Base-by-base conservation (phyloP, 1,284 basidiomycete genomes). In the Pseudomicrostroma phylloplanum region DNA sequence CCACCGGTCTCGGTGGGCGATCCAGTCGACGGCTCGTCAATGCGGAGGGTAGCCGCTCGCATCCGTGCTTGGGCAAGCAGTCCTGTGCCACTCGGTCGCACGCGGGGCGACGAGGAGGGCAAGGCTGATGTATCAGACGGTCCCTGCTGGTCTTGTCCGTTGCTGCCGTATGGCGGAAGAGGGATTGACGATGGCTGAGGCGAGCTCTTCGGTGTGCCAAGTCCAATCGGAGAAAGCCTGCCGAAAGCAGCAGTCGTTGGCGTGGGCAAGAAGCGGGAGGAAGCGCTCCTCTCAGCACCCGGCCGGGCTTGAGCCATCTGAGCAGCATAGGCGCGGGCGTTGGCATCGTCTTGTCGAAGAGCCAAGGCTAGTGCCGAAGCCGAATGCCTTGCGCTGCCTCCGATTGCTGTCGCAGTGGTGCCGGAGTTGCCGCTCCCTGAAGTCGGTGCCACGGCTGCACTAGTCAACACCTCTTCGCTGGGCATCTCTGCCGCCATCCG, bases 21-120 rank as follows among this genome's bases (percentile, higher is more conserved):
- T n/a, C 4, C 17, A 13, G 12, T 21, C 43, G 15, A 6, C 15
- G 3, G 17, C 43, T 48, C 43, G 43, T 48, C 43, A 21, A 48
- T 48, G 21, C 43, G 43, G 4, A 25, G 8, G 13, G 21, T 54
- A 2, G 51, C 51, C 23, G 51, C 51, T 21, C 51, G 51, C 51
- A 54, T 25, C 13, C 25, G n/a, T 15, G 51, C 51, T 25, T 54
- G 51, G 17, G 51, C 51, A 13, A 54, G 51, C 51, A 54, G 21
- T 19, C 51, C 51, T 6, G 26, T 15, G 7, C 51, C 51, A 36
- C 30, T 36, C 9, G 30, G 30, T 9, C 30, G 30, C 30, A 36
- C 30, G 6, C 51, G 51, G 51, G 13, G 6, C 4, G 15, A 26
- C 6, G 51, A 54, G 13, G 51, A 13, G 26, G 51, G 23, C 6